Base-by-base conservation (phyloP, 495 filamentous ascomycete genomes). In the Penicillium crystallinum region DNA sequence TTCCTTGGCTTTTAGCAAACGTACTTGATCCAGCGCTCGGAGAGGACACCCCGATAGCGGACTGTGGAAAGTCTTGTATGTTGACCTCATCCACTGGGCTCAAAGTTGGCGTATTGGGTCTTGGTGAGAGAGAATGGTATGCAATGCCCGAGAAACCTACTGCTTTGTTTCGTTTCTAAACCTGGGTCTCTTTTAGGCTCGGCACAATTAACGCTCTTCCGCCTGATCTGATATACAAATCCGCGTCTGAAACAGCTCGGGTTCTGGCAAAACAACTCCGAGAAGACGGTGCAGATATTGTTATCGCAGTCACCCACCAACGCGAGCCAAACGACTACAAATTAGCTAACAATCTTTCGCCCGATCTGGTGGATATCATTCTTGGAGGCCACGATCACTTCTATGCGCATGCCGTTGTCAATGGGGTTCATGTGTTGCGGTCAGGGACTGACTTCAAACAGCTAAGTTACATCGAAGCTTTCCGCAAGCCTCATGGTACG, bases 391-490 rank as follows among this genome's bases (percentile, higher is more conserved):
- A 96, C 58, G 91, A 96, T 53, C 91, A 96, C 59, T 91, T 86
- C 64, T 96, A 96, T 57, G 76, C 74, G 27, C 90, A 96, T 64
- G 74, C 77, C 37, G 43, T 88, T 44, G 76, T 90, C 57, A 93
- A 95, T 53, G 82, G 84, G 12, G 83, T 79, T 4, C 90, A 96
- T 59, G 76, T 95, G 2, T 75, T 96, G 3, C 81, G 91, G 3
- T 92, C 88, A 0, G 90, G 91, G 0, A 87, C 81, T 18, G 91
- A 96, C 64, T 96, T 96, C 68, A 92, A 90, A 69, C 88, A 96
- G 55, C 67, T 96, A 4, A 91, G 86, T 57, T 95, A 96, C 62
- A 78, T 96, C 49, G 89, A 96, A 63, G 83, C 81, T 1, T 81
- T 82, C 29, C 77, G 81, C 37, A 79, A 73, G 49, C 17, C 54